Base-by-base conservation (phyloP, 768 basidiomycete species). In the Kwoniella bestiolae region DNA sequence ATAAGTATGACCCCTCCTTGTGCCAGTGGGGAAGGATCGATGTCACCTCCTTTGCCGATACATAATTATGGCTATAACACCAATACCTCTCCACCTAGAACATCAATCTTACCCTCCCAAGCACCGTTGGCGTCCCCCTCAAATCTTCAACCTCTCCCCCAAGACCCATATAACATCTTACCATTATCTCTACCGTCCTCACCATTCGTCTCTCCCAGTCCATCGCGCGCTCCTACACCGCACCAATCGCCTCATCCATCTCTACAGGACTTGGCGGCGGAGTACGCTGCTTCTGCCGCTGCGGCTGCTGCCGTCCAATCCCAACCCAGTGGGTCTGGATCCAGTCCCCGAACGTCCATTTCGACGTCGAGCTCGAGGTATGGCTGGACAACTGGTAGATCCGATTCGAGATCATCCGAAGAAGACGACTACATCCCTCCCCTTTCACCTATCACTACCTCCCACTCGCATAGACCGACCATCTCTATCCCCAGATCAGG, bases 131-230 rank as follows among this genome's bases (percentile, higher is more conserved):
- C 46, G 32, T 56, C 35, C 12, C 56, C 52, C 1, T 53, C 65
- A 21, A 57, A 44, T 21, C 45, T 66, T 9, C 46, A 49, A 18
- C 56, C 70, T 8, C 49, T 71, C n/a, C 69, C 69, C 7, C 53
- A 50, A 32, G 73, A 74, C 45, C 73, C 73, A 16, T 53, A 69
- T 38, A 71, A 74, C 58, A 68, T 74, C 41, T 41, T 75, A 11
- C 73, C 73, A n/a, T 62, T 75, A 26, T 71, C 73, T 1, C 35
- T 67, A 4, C 68, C 71, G 4, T 41, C 63, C 5, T 50, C 67
- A 18, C 73, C 73, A 5, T 52, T 58, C 47, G 66, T 50, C 16
- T 68, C 73, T 3, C 73, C 71, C 16, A 59, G 56, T 23, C 31
- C 46, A 2, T 71, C 70, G 2, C 45, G 61, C 21, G 45, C 34